Base-by-base conservation (phyloP, 2,329 filamentous ascomycete species). In the Fusarium zealandicum region DNA sequence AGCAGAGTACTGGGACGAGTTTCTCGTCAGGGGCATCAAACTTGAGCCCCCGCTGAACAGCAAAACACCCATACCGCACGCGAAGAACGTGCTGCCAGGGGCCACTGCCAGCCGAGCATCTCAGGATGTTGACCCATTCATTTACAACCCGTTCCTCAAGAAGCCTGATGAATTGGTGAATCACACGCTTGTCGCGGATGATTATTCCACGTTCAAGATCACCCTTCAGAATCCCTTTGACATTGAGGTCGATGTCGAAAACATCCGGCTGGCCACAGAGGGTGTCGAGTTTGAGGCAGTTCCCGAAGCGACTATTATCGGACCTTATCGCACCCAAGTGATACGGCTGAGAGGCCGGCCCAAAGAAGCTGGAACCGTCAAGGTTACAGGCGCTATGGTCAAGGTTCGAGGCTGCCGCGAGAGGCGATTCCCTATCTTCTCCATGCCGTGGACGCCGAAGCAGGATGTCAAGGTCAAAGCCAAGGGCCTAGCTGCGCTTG, bases 1-100 rank as follows among this genome's bases (percentile, higher is more conserved):
- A 45, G 92, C 92, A 6, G 90, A 95, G 64, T 99, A 97, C 70
- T 99, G 95, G 95, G 95, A 99, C 71, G 92, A 96, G 68, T 98
- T 98, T 65, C 79, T 99, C 8, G 82, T 99, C 39, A 87, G 95
- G 42, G 86, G 86, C 59, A 78, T 96, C 64, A 84, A 87, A 48
- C 77, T 96, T 36, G 84, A 92, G 43, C 79, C 89, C 18, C 73
- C 85, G 31, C 78, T 86, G 9, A 74, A 78, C 35, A 80, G 82
- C 10, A 82, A 83, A 61, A 81, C 82, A 13, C 88, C 90, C 0
- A 82, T 90, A 44, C 81, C 88, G 6, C 90, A 92, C 66, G 78
- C 81, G 2, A 83, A 78, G 57, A 82, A 76, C 49, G 77, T 81
- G 13, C 72, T 86, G 12, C 81, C 82, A 0, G 81, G 81, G 8